Evolutionary conservation across 164 flowering plant species (phyloP), one percentile per base, ranked within the genome.

Genomic region (Liriodendron chinense): DNA sequence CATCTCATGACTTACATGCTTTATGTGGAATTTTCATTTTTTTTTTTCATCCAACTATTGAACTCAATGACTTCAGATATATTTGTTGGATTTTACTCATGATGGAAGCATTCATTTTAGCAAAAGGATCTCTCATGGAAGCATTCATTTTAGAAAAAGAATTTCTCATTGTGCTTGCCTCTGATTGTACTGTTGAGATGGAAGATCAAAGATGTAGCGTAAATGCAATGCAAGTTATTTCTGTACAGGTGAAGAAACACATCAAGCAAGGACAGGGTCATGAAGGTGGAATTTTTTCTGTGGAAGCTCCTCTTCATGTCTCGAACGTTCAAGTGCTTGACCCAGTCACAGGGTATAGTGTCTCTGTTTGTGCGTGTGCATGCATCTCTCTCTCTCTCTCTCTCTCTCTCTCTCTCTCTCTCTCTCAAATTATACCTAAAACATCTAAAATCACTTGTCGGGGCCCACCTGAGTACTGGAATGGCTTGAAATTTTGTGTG

Each of bases 251-350:
- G 34, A 92, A 94, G 84, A 94, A 92, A 75, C 98, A 96, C 77
- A 90, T 94, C 57, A 94, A 94, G 84, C 91, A 88, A 85, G 95
- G 97, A 50, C 91, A 93, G 76, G 96, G 96, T 69, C 97, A 91
- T 82, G 97, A 94, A 88, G 98, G 99, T 82, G 99, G 99, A 66
- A 94, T 96, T 74, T 96, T 96, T 83, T 70, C 94, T 12, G 94
- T 96, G 53, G 98, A 94, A 85, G 99, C 99, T 64, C 98, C 99
- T 53, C 87, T 96, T 78, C 98, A 93, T 87, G 98, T 78, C 34
- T 96, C 99, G 75, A 96, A 96, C 87, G 94, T 96, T 70, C 96
- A 93, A 87, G 86, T 89, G 81, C 50, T 94, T 80, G 99, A 93
- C 68, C 96, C 94, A 63, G 91, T 87, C 18, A 88, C 95, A 34